Evolutionary conservation across 345 rosid species (phyloP).

Genomic region (Anastatica hierochuntica): DNA sequence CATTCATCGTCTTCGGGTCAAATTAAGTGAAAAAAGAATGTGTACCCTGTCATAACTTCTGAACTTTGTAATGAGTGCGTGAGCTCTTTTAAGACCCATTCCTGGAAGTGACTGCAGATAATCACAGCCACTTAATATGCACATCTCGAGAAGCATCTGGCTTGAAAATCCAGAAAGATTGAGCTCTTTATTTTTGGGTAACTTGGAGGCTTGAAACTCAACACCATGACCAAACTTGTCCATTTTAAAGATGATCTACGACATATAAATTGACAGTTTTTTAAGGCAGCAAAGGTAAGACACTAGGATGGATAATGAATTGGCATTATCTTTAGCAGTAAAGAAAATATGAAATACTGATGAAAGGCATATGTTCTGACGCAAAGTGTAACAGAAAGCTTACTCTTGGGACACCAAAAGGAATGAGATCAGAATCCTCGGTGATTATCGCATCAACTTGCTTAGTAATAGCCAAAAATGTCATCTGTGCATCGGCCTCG

Average conservation of each 20-base stretch:
- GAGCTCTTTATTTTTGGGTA: conserved; percentile 56
- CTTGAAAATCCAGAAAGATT: conserved; percentile 62
- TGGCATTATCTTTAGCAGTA: background rate
- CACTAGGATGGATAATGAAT: background rate
- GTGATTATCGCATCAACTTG: conserved; percentile 89
- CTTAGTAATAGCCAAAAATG: conserved; percentile 69
- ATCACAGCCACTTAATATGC: conserved; percentile 97
- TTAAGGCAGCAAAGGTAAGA: too few relatives aligned
- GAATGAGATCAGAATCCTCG: conserved; percentile 97
- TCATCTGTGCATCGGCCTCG: conserved; percentile 98
- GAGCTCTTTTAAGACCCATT: conserved; percentile 93
- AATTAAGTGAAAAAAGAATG: conserved; percentile 11
- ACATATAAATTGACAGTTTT: too few relatives aligned
- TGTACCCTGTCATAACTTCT: conserved; percentile 70
- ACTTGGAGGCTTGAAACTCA: conserved; percentile 63
- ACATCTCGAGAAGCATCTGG: conserved; percentile 92
- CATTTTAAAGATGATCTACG: conserved; percentile 83
- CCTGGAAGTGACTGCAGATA: conserved; percentile 88
- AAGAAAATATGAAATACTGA: background rate
- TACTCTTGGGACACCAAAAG: conserved; percentile 95
- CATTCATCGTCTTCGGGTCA: too few relatives aligned
- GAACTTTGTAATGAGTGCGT: conserved; percentile 68
- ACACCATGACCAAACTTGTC: conserved; percentile 93
- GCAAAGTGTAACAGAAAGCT: conserved; percentile 23
- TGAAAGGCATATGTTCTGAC: conserved; percentile 3